Conservation (phyloP, 2,329 filamentous ascomycete species). For the Epichloe aotearoae region DNA sequence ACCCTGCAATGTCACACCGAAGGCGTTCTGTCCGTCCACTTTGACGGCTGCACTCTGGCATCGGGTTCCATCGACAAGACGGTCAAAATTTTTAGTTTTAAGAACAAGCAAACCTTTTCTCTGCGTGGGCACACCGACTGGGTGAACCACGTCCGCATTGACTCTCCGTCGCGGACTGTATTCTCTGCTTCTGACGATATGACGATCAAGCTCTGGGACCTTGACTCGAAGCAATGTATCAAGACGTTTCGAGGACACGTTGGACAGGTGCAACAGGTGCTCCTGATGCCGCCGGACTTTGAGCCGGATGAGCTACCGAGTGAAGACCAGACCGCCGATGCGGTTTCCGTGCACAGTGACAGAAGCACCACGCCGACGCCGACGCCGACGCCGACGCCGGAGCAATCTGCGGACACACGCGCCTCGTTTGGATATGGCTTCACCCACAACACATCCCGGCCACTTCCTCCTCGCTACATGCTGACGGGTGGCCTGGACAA, state of each 20-base stretch:
- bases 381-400: constrained; percentile 13
- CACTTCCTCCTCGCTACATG: constrained; percentile 78
- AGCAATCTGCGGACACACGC: constrained; percentile 31
- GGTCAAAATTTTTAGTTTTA: constrained; percentile 87
- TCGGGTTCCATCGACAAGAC: constrained; percentile 83
- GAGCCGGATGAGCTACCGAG: constrained; percentile 60
- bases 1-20: constrained; percentile 68
- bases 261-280: constrained; percentile 85
- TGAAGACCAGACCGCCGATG: constrained; percentile 43
- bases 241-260: constrained; percentile 75
- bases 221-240: constrained; percentile 72
- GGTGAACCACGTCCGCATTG: constrained; percentile 91
- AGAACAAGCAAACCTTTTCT: constrained; percentile 65
- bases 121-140: constrained; percentile 82
- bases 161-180: constrained; percentile 68
- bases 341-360: constrained; percentile 33
- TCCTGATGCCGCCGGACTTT: constrained; percentile 74
- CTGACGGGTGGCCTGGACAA: constrained; percentile 83
- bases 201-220: constrained; percentile 82
- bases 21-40: constrained; percentile 79
- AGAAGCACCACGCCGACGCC: constrained; percentile 29
- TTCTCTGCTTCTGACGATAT: constrained; percentile 92
- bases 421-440: constrained; percentile 50
- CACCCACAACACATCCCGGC: constrained; percentile 44
- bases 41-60: constrained; percentile 70